A percentile compares a stretch with the other conserved stretches of the same genome.
These are phyloP conservation scores for Nicotiana tabacum DNA, from an alignment of 257 asterid genomes.

Conservation along the genomic window DNA sequence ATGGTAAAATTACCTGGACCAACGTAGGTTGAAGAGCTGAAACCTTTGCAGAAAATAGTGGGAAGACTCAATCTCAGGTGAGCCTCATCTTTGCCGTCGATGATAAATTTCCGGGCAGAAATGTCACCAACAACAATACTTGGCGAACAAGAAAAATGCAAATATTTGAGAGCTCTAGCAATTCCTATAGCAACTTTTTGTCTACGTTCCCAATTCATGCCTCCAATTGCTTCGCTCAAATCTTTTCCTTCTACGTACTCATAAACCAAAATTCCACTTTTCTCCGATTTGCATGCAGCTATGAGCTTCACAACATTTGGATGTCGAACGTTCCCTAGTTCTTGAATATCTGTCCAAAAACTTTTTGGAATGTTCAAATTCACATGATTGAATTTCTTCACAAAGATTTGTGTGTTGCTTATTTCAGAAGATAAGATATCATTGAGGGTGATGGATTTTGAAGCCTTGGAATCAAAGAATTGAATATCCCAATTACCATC, in stretches of 20 bases:
- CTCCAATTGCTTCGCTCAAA: conserved; percentile 36
- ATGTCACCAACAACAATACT: conserved; percentile 45
- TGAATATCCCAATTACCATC: conserved; percentile 61
- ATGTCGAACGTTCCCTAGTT: conserved; percentile 37
- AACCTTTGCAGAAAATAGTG: conserved; percentile 24
- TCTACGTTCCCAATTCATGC: conserved; percentile 50
- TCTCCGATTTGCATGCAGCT: conserved; percentile 61
- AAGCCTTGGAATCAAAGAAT: conserved; percentile 34
- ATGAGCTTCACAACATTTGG: conserved; percentile 56
- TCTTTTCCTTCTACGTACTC: conserved; percentile 58
- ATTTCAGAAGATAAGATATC: conserved; percentile 32
- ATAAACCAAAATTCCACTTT: conserved; percentile 47
- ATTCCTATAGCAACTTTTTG: conserved; percentile 57
- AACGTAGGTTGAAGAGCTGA: conserved; percentile 38
- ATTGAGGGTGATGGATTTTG: conserved; percentile 30
- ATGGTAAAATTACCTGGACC: conserved; percentile 50
- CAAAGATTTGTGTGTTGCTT: conserved; percentile 28
- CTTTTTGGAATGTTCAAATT: conserved; percentile 13
- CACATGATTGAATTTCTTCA: conserved; percentile 21
- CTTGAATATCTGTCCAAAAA: conserved; percentile 32
- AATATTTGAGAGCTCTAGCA: conserved; percentile 50
- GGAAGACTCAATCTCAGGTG: conserved; percentile 40
- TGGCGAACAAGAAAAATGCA: conserved; percentile 48
- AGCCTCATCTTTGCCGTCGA: conserved; percentile 51
- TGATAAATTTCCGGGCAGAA: conserved; percentile 33